Base-by-base conservation (phyloP, 345 rosid species). In the Zanthoxylum bungeanum region DNA sequence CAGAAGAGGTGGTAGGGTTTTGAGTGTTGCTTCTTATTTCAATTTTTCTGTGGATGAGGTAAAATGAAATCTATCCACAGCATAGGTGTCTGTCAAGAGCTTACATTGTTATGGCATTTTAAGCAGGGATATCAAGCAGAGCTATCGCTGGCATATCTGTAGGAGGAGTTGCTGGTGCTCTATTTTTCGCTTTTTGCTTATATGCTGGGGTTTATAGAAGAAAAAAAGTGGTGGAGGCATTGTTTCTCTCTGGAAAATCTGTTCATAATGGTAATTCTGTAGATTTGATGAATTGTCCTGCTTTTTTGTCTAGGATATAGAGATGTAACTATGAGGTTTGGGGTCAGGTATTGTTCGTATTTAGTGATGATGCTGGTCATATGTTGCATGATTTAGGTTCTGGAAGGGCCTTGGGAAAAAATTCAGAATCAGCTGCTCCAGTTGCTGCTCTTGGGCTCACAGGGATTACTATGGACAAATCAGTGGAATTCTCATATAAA, bases 401-500 rank as follows among this genome's bases (percentile, higher is more conserved):
- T 34, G 79, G 75, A 44, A 65, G 7, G 27, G 11, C 30, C 9
- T 46, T 68, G 52, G 37, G 53, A 10, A 78, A 73, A 75, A 58
- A 70, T 63, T 71, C 74, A 39, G 82, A 69, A 64, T 64, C 74
- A 47, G 59, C 61, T n/a, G n/a, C n/a, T n/a, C n/a, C n/a, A n/a
- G n/a, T n/a, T n/a, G n/a, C n/a, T 53, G 55, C 68, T 14, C 25
- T 33, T 19, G 37, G 75, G 65, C 46, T 83, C 60, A 73, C 88
- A 0, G 93, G 90, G 21, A 87, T 95, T 65, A 85, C 89, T 12
- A 93, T 95, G 64, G 93, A 88, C 60, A 95, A 89, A 74, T 91
- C 98, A 4, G 91, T 92, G 62, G 97, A 91, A 77, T 92, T 92
- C 78, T 76, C 97, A 11, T 86, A 89, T 67, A 93, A 95, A 81